These are phyloP conservation scores for Strigomonas oncopelti DNA, from an alignment of 208 protist species.

Conservation along the genomic window DNA sequence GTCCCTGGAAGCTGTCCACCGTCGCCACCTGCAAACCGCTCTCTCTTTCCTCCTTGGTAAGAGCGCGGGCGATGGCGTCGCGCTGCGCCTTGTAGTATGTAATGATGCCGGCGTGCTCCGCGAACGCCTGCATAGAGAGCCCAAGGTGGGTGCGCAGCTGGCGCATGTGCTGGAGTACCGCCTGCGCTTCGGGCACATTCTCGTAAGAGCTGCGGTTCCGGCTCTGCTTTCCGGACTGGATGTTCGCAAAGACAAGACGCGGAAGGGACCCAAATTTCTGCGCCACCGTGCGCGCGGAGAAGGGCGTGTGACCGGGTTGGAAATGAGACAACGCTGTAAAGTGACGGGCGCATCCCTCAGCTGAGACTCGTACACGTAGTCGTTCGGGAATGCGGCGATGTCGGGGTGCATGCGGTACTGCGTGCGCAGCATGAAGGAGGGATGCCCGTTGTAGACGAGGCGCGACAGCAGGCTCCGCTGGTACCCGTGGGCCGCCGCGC, in stretches of 20 bases:
- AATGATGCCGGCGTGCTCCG: constrained; percentile 58
- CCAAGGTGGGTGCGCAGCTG: constrained; percentile 49
- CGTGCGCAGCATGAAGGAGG: constrained; percentile 62
- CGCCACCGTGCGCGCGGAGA: constrained; percentile 2
- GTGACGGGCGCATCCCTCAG: constrained; percentile 52
- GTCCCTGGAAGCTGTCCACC: constrained; percentile 93
- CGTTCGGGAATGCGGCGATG: constrained; percentile 82
- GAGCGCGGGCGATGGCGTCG: constrained; percentile 31
- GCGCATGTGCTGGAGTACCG: constrained; percentile 66
- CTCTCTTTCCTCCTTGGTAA: constrained; percentile 49
- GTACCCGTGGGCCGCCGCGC: constrained; percentile 53
- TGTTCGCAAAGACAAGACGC: constrained; percentile 75
- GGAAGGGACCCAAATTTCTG: constrained; percentile 22
- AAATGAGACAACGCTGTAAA: constrained; percentile 11
- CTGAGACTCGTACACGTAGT: constrained; percentile 69
- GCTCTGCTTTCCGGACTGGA: constrained; percentile 28
- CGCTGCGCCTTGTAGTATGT: constrained; percentile 84
- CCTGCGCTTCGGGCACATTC: constrained; percentile 54
- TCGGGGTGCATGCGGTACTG: constrained; percentile 91
- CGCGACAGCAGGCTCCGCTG: constrained; percentile 69
- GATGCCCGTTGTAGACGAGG: constrained; percentile 55
- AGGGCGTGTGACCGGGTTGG: neutral
- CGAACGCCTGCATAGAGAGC: constrained; percentile 53
- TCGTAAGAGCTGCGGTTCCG: constrained; percentile 31
- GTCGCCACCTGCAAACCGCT: constrained; percentile 79